A percentile compares a stretch with the other conserved stretches of the same genome.
phyloP scores from a whole-genome alignment of 331 rosid genomes.

The Rosa hybrid region DNA sequence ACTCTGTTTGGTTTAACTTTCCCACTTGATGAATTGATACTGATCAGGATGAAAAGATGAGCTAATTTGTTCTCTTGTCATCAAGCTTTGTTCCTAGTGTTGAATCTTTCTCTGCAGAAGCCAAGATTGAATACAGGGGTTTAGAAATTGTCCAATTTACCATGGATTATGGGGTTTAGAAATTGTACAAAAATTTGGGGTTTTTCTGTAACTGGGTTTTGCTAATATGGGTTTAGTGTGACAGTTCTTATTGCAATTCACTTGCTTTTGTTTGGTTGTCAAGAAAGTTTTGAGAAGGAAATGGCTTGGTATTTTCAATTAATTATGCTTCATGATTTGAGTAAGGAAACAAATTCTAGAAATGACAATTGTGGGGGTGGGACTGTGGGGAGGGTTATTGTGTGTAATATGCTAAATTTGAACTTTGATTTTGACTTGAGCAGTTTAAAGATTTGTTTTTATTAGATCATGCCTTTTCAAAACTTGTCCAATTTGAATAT shows the following conservation, averaged over 20 bases:
- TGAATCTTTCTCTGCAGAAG: too few species aligned
- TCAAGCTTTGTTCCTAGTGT: too few species aligned
- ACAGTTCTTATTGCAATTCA: not conserved
- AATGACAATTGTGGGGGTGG: not conserved
- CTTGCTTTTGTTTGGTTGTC: constrained; percentile 26
- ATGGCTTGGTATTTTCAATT: not conserved
- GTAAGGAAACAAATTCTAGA: not conserved
- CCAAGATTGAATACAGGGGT: too few species aligned
- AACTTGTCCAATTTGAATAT: constrained; percentile 4
- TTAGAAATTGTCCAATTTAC: too few species aligned
- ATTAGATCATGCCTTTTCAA: constrained; percentile 10
- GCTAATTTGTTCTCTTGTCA: too few species aligned
- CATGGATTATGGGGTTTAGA: too few species aligned
- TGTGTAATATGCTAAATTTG: not conserved
- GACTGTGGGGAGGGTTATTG: not conserved
- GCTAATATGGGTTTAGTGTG: not conserved
- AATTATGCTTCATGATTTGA: constrained; percentile 6
- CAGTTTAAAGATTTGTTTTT: constrained; percentile 4
- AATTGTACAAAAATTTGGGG: not conserved
- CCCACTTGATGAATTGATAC: not conserved
- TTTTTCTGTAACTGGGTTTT: constrained; percentile 14
- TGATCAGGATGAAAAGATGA: too few species aligned
- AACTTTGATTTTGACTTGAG: constrained; percentile 23
- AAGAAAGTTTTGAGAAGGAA: constrained; percentile 2
- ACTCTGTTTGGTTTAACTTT: not conserved